These are phyloP conservation scores for Cytospora paraplurivora DNA, from an alignment of 2,329 filamentous ascomycete genomes.

Conservation along the genomic window DNA sequence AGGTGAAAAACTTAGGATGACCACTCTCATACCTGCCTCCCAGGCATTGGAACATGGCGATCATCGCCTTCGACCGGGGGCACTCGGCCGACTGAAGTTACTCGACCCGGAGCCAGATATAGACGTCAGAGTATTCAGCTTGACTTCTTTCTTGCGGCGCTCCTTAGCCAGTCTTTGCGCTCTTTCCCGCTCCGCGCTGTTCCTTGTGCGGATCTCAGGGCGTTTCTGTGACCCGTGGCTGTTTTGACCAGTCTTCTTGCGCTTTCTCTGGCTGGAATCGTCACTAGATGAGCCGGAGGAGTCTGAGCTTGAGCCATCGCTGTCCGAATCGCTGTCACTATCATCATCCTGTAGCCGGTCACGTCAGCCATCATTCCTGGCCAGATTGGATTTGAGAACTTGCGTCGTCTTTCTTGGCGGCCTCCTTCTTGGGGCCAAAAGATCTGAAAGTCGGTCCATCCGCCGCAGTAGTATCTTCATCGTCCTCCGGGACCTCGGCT, in stretches of 20 bases:
- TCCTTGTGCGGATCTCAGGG: conserved; percentile 37
- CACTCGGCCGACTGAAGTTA: conserved; percentile 14
- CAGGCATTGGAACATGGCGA: neutral
- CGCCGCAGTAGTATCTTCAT: conserved; percentile 36
- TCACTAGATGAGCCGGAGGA: conserved; percentile 42
- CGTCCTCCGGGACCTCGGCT: conserved; percentile 29
- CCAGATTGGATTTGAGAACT: neutral
- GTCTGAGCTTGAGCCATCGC: conserved; percentile 40
- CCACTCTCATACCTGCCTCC: neutral
- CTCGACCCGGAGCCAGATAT: conserved; percentile 52
- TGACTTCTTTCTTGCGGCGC: conserved; percentile 66
- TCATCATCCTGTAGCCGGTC: conserved; percentile 9
- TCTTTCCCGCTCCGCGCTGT: conserved; percentile 50
- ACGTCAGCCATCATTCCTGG: conserved; percentile 11
- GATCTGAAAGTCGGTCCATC: conserved; percentile 24
- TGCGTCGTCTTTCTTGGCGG: conserved; percentile 21
- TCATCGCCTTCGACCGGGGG: neutral
- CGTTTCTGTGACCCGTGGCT: conserved; percentile 22
- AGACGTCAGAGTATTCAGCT: conserved; percentile 63
- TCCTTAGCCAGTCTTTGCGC: conserved; percentile 57
- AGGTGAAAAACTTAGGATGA: neutral
- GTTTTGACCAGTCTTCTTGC: conserved; percentile 30
- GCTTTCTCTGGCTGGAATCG: conserved; percentile 36
- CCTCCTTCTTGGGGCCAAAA: conserved; percentile 21
- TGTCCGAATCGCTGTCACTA: conserved; percentile 21